Evolutionary conservation across 2,329 filamentous ascomycete species (phyloP), one percentile per base, ranked within the genome.

Genomic region (Alternaria arbusti): DNA sequence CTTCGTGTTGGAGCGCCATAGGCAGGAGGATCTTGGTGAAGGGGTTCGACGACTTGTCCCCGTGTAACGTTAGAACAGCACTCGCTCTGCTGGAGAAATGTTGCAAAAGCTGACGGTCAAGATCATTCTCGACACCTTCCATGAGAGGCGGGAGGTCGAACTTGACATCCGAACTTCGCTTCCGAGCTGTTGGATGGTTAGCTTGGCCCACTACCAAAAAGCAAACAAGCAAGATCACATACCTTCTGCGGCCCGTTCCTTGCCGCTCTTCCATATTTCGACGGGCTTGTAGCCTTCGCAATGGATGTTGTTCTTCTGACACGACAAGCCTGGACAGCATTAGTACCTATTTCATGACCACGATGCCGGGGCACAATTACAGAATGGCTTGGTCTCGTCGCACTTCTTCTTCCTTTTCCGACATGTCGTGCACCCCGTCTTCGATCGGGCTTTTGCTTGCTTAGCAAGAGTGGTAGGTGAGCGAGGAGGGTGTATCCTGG

Each of bases 211-310:
- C 22, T 36, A 25, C 3, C 40, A 47, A 54, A 51, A 32, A 62
- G 40, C 13, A 28, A 25, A 15, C 23, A 20, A 22, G 47, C 49
- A 6, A 20, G 11, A 22, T 25, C 6, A 50, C 70, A 36, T 40
- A 86, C 85, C 83, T 78, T 93, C 89, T 82, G 91, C 89, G 32
- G 88, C 86, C 75, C 86, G 90, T 78, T 95, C 91, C 76, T 88
- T 93, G 26, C 93, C 93, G 74, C 92, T 94, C 79, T 90, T 93
- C 94, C 94, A 97, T 56, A 93, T 87, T 62, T 92, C 91, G 77
- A 93, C 93, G 65, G 93, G 91, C 54, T 92, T 92, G 75, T 97
- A 97, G 12, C 94, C 94, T 80, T 97, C 93, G 76, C 94, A 97
- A 12, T 94, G 88, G 12, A 97, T 92, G 9, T 93, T 93, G 78